Percentiles rank a stretch among this genome's conserved stretches.
phyloP scores from a whole-genome alignment of 805 yeast genomes.

The Priceomyces haplophilus region DNA sequence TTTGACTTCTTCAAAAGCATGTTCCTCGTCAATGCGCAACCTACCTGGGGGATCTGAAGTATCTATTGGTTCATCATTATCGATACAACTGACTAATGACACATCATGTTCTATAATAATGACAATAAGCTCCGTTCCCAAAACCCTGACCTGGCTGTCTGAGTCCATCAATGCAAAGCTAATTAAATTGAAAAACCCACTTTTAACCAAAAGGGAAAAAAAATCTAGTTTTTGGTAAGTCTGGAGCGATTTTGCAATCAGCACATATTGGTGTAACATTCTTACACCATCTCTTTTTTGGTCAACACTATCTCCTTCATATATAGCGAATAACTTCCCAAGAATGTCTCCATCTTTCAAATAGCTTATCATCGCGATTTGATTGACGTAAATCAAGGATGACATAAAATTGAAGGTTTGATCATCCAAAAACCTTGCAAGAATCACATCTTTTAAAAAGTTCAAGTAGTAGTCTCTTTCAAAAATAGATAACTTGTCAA shows the following conservation, averaged over 20 bases:
- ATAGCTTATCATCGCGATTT: constrained; percentile 60
- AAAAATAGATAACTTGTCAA: constrained; percentile 54
- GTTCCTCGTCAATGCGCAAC: constrained; percentile 8
- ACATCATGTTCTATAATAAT: constrained; percentile 84
- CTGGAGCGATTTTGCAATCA: constrained; percentile 67
- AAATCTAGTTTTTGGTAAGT: constrained; percentile 61
- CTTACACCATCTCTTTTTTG: constrained; percentile 67
- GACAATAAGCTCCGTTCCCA: constrained; percentile 79
- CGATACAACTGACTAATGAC: constrained; percentile 46
- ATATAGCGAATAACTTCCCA: constrained; percentile 56
- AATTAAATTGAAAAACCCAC: constrained; percentile 68
- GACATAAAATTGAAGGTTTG: constrained; percentile 64
- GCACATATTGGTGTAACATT: constrained; percentile 74
- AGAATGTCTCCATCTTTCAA: constrained; percentile 55
- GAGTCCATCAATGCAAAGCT: constrained; percentile 65
- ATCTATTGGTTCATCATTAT: constrained; percentile 29
- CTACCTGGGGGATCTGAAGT: constrained; percentile 24
- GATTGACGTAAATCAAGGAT: constrained; percentile 65
- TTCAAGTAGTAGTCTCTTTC: constrained; percentile 75
- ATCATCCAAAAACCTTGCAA: constrained; percentile 82
- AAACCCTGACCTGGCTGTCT: constrained; percentile 48
- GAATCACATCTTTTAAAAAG: constrained; percentile 80
- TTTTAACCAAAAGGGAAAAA: constrained; percentile 58
- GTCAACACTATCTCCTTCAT: constrained; percentile 24
- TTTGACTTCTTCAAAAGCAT: constrained; percentile 10